Conservation (phyloP, 306 rosid genomes). For the Pyrus communis region DNA sequence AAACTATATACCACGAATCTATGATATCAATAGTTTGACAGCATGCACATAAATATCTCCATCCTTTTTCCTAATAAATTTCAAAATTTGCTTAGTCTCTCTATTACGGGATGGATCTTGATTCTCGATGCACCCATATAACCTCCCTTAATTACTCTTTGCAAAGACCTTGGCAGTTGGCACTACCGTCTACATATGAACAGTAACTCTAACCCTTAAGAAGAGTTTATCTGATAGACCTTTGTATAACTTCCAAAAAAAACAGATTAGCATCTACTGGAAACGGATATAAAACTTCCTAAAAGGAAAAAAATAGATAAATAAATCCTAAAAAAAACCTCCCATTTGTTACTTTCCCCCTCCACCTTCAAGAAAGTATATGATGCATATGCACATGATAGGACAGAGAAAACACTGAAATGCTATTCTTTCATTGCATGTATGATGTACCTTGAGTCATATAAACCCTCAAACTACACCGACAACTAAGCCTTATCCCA, state of each 20-base stretch:
- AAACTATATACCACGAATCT: constrained; percentile 10
- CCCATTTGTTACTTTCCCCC: neutral
- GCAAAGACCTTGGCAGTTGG: neutral
- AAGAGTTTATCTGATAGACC: neutral
- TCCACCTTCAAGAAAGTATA: neutral
- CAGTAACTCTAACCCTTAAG: neutral
- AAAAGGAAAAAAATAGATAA: neutral
- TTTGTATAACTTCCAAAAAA: neutral
- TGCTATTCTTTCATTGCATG: neutral
- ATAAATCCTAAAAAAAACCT: neutral
- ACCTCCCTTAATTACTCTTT: neutral
- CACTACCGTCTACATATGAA: neutral
- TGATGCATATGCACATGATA: neutral
- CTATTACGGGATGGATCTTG: neutral
- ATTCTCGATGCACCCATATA: neutral
- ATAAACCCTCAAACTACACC: constrained; percentile 2
- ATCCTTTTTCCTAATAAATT: neutral
- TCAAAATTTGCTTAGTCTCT: neutral
- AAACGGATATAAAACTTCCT: neutral
- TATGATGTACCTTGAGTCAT: constrained; percentile 16
- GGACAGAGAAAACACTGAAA: neutral
- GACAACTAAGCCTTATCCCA: no score
- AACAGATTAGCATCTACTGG: neutral
- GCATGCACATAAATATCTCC: neutral
- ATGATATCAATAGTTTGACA: neutral